A percentile compares a stretch with the other conserved stretches of the same genome.
Conservation (phyloP, 768 basidiomycete genomes). For the Lactarius indigo region DNA sequence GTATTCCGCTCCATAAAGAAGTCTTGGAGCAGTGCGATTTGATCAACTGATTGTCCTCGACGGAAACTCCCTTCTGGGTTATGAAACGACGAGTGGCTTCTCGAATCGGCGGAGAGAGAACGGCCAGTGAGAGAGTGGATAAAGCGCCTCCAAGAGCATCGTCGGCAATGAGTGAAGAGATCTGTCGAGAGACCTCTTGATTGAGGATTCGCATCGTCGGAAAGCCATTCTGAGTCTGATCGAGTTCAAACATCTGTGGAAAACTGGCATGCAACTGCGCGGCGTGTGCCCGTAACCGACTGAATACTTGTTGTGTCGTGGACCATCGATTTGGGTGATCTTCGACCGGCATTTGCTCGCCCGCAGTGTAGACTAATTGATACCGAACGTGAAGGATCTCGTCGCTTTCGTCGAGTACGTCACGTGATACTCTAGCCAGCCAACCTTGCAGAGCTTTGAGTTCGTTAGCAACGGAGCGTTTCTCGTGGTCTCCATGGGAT, state of each 20-base stretch:
- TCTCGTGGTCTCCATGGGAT: too few relatives aligned
- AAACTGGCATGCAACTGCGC: background rate
- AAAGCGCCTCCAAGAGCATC: constrained; percentile 7
- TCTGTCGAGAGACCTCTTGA: background rate
- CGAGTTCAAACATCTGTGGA: background rate
- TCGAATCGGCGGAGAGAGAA: background rate
- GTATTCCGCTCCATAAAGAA: constrained; percentile 35
- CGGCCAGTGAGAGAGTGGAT: background rate
- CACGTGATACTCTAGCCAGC: background rate
- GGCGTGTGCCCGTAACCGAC: constrained; percentile 30
- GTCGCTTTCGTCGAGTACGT: constrained; percentile 22
- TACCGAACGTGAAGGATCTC: constrained; percentile 45
- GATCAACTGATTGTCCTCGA: background rate
- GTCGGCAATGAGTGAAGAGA: background rate
- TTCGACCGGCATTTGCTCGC: constrained; percentile 37
- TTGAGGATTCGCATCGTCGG: constrained; percentile 6
- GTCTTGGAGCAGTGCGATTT: background rate
- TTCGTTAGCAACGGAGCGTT: too few relatives aligned
- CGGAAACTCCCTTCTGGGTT: background rate
- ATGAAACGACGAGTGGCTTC: constrained; percentile 9
- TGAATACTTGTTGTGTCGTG: constrained; percentile 38
- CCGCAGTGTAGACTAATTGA: constrained; percentile 47
- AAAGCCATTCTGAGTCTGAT: background rate
- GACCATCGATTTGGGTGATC: constrained; percentile 43
- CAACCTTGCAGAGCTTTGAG: background rate